phyloP scores from a whole-genome alignment of 495 filamentous ascomycete genomes.

The Aspergillus mulundensis region DNA sequence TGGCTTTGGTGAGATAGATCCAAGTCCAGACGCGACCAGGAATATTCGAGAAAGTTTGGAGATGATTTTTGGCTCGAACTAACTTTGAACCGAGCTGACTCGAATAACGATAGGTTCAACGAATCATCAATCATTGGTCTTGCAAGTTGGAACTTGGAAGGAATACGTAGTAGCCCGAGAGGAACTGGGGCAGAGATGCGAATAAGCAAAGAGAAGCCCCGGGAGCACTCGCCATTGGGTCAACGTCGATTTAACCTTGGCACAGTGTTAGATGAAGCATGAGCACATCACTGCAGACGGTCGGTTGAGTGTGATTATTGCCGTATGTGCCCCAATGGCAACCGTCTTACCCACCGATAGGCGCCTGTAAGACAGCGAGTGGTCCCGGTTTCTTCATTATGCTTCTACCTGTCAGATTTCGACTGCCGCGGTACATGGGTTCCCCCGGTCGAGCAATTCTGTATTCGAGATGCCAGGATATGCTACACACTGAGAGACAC shows the following conservation, averaged over 20 bases:
- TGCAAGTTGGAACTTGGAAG: not conserved
- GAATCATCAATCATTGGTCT: not conserved
- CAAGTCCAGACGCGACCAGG: not conserved
- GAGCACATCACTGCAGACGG: constrained; percentile 19
- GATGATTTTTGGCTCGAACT: not conserved
- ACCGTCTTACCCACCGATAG: constrained; percentile 14
- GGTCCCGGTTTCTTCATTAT: constrained; percentile 3
- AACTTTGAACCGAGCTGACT: not conserved
- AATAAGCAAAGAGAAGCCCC: constrained; percentile 10
- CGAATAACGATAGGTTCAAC: not conserved
- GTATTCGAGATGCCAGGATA: not conserved
- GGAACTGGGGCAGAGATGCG: not conserved
- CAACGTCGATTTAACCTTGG: constrained; percentile 13
- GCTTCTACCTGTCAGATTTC: not conserved
- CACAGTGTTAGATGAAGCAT: constrained; percentile 17
- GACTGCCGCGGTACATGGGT: constrained; percentile 10
- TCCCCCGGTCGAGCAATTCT: not conserved
- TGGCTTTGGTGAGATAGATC: not conserved
- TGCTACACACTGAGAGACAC: constrained; percentile 1
- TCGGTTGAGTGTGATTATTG: constrained; percentile 14
- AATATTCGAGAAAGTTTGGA: not conserved
- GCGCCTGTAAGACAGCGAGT: constrained; percentile 20
- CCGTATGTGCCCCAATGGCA: constrained; percentile 21
- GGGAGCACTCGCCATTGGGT: constrained; percentile 13
- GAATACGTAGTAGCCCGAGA: not conserved